Percentiles rank a stretch among this genome's conserved stretches.
Evolutionary conservation across 1,284 basidiomycete genomes (phyloP).

Genomic region (Puccinia coronata): DNA sequence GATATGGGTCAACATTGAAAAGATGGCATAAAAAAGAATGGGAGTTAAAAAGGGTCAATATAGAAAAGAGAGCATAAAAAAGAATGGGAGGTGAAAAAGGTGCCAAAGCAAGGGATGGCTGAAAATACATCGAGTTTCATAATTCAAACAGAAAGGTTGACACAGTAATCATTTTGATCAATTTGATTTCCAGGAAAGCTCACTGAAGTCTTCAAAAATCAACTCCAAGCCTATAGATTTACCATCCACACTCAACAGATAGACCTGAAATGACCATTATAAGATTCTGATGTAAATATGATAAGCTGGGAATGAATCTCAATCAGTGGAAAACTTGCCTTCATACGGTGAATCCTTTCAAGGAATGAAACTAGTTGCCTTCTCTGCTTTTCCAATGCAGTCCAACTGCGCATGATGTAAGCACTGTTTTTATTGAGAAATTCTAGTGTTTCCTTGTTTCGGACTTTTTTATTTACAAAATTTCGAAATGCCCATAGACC

Average conservation of each 20-base stretch:
- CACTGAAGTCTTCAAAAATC: not conserved
- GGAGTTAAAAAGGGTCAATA: no score
- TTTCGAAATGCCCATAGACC: not conserved
- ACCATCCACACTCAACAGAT: not conserved
- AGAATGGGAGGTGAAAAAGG: no score
- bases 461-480: not conserved
- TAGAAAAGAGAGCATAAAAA: no score
- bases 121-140: no score
- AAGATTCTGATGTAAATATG: not conserved
- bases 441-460: not conserved
- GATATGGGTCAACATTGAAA: no score
- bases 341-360: not conserved
- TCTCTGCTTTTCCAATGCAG: not conserved
- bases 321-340: not conserved
- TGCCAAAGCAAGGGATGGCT: no score
- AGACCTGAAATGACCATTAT: not conserved
- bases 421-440: not conserved
- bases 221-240: slow-evolving; percentile 3
- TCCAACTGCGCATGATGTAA: not conserved
- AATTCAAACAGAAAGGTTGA: no score
- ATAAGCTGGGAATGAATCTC: not conserved
- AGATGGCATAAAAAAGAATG: no score
- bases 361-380: not conserved
- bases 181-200: no score
- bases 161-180: no score